phyloP scores from a whole-genome alignment of 495 filamentous ascomycete species.

The Neurospora tetraspora region DNA sequence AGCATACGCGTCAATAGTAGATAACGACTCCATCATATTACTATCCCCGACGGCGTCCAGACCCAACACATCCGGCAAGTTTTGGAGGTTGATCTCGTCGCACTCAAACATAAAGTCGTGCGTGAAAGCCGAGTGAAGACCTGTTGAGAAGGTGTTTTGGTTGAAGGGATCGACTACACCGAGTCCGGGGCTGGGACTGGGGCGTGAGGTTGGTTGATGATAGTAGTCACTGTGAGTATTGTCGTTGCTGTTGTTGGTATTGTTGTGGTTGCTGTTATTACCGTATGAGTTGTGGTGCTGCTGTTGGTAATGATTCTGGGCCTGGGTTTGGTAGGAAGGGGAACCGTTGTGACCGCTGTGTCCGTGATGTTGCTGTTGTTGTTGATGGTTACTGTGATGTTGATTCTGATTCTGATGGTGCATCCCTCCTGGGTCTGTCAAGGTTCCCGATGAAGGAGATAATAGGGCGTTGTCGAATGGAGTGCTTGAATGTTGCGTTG shows the following conservation, averaged over 20 bases:
- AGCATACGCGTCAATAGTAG: not conserved
- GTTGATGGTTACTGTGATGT: not conserved
- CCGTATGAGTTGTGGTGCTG: not conserved
- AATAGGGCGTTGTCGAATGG: not conserved
- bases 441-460: not conserved
- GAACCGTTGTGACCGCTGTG: not conserved
- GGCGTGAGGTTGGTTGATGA: not conserved
- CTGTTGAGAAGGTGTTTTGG: not conserved
- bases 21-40: not conserved
- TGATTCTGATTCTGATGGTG: slow-evolving; percentile 3
- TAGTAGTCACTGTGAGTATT: slow-evolving; percentile 10
- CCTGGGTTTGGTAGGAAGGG: not conserved
- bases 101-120: not conserved
- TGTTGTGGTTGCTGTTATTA: not conserved
- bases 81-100: not conserved
- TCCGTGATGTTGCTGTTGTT: not conserved
- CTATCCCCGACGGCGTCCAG: not conserved
- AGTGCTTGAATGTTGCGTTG: not conserved
- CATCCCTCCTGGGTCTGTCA: not conserved
- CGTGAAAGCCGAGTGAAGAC: not conserved
- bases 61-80: not conserved
- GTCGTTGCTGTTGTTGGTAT: slow-evolving; percentile 6
- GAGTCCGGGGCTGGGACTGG: not conserved
- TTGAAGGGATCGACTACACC: not conserved
- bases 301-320: not conserved